Percentiles rank a stretch among this genome's conserved stretches.
Evolutionary conservation across 2,329 filamentous ascomycete species (phyloP).

Genomic region (Microdochium nivale): DNA sequence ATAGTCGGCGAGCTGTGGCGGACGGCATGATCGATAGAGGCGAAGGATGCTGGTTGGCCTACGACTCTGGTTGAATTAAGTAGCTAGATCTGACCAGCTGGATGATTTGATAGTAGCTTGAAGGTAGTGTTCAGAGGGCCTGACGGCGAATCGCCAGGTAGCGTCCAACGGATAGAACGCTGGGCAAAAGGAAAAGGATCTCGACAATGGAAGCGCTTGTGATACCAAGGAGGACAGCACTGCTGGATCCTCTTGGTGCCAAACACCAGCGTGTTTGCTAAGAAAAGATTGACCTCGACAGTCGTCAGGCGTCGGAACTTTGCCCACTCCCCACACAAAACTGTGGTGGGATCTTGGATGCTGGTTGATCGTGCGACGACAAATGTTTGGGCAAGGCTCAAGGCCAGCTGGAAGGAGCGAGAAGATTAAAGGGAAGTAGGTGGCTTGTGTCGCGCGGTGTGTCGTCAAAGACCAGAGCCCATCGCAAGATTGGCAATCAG

Average conservation of each 20-base stretch:
- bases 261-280: not conserved
- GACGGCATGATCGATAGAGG: conserved; percentile 45
- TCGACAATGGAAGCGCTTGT: conserved; percentile 12
- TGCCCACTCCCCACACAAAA: not conserved
- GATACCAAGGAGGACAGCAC: conserved; percentile 34
- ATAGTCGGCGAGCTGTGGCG: conserved; percentile 50
- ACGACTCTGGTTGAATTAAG: not conserved
- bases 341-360: not conserved
- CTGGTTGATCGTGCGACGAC: not conserved
- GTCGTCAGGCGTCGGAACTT: not conserved
- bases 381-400: not conserved
- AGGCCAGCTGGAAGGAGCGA: not conserved
- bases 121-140: not conserved
- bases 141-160: conserved; percentile 1
- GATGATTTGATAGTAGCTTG: not conserved
- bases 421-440: not conserved
- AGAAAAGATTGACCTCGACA: not conserved
- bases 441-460: not conserved
- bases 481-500: not conserved
- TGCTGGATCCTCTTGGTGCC: conserved; percentile 36
- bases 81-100: not conserved
- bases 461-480: not conserved
- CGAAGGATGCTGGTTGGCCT: not conserved
- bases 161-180: conserved; percentile 9
- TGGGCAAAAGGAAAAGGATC: conserved; percentile 15